Conservation (phyloP, 441 rosid species). For the Heliophila coronopifolia region DNA sequence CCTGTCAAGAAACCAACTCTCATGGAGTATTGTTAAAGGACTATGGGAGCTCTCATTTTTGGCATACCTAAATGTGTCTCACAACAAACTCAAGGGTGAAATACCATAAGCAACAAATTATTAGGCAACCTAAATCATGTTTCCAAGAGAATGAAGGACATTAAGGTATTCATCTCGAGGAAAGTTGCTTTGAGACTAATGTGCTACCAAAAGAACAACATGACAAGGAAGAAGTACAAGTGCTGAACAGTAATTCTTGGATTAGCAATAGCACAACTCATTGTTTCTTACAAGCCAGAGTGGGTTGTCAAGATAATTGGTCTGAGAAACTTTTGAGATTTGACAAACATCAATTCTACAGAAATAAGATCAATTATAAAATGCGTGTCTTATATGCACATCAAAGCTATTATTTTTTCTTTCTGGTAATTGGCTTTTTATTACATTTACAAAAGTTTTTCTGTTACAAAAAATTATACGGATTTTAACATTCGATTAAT, state of each 20-base stretch:
- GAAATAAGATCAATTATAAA: too few relatives aligned
- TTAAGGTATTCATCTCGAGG: slow-evolving; percentile 37
- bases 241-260: slow-evolving; percentile 8
- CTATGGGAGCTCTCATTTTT: slow-evolving; percentile 37
- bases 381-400: too few relatives aligned
- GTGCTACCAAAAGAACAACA: neutral
- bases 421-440: too few relatives aligned
- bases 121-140: slow-evolving; percentile 27
- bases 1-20: slow-evolving; percentile 7
- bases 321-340: too few relatives aligned
- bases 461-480: too few relatives aligned
- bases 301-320: too few relatives aligned
- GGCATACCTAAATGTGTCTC: slow-evolving; percentile 31
- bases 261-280: neutral
- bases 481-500: too few relatives aligned
- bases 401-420: too few relatives aligned
- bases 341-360: too few relatives aligned
- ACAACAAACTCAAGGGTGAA: slow-evolving; percentile 34
- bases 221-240: slow-evolving; percentile 2
- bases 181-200: slow-evolving; percentile 5
- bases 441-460: too few relatives aligned
- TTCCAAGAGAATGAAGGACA: slow-evolving; percentile 25
- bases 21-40: slow-evolving; percentile 24
- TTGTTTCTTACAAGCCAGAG: neutral
- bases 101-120: slow-evolving; percentile 36